Conservation (phyloP, 306 rosid genomes). For the Lathyrus oleraceus region DNA sequence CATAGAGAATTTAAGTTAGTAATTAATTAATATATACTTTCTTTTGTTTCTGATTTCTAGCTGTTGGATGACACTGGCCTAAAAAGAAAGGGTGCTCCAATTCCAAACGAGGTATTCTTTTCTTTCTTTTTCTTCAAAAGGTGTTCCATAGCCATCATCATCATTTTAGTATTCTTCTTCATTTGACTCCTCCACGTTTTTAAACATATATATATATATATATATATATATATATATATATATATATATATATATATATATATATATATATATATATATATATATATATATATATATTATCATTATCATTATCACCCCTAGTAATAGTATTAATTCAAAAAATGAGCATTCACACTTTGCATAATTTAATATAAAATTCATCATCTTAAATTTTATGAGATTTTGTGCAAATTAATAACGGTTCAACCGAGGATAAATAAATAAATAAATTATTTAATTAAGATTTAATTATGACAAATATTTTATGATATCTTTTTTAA, state of each 20-base stretch:
- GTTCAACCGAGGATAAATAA: too few relatives aligned
- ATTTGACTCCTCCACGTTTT: constrained; percentile 30
- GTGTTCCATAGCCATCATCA: constrained; percentile 28
- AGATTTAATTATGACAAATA: background rate
- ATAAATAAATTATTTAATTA: too few relatives aligned
- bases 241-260: background rate
- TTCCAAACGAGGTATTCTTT: constrained; percentile 44
- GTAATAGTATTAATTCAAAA: constrained; percentile 14
- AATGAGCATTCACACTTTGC: background rate
- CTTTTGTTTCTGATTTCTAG: constrained; percentile 36
- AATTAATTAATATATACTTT: background rate
- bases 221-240: background rate
- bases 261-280: background rate
- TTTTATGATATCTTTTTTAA: too few relatives aligned
- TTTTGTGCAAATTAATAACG: too few relatives aligned
- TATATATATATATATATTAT: background rate
- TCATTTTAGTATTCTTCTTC: constrained; percentile 28
- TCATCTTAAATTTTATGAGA: too few relatives aligned
- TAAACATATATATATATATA: background rate
- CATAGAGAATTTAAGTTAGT: constrained; percentile 22
- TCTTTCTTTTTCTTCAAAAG: constrained; percentile 34
- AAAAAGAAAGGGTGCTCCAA: constrained; percentile 50
- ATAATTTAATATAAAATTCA: too few relatives aligned
- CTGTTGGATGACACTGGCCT: constrained; percentile 50
- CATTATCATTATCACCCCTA: constrained; percentile 40